phyloP scores from a whole-genome alignment of 1,139 yeast genomes.

The Pichia sp. region DNA sequence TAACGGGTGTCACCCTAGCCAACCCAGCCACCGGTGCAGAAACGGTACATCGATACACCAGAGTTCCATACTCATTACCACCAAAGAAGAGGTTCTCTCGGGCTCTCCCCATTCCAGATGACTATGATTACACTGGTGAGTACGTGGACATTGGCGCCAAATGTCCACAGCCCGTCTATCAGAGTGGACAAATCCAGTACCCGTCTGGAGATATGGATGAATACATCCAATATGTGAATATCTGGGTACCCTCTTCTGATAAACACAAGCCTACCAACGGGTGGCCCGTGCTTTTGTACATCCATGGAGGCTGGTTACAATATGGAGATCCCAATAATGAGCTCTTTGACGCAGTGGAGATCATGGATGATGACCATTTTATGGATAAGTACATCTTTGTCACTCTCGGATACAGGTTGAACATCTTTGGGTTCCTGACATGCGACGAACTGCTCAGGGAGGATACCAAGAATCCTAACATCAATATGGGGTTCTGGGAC shows the following conservation, averaged over 20 bases:
- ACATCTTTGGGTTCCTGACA: constrained; percentile 34
- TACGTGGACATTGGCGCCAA: constrained; percentile 27
- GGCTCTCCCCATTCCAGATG: constrained; percentile 22
- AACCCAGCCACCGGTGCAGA: constrained; percentile 14
- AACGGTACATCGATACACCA: constrained; percentile 16
- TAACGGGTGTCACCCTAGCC: constrained; percentile 16
- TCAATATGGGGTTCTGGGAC: constrained; percentile 41
- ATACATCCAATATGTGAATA: constrained; percentile 31
- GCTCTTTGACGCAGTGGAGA: constrained; percentile 18
- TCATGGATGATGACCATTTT: constrained; percentile 25
- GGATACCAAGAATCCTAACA: constrained; percentile 23
- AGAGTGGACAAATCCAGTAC: constrained; percentile 24
- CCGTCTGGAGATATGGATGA: constrained; percentile 25
- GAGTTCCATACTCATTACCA: constrained; percentile 20
- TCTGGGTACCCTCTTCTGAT: constrained; percentile 34
- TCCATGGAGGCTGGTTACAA: constrained; percentile 38
- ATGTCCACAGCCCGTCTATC: constrained; percentile 32
- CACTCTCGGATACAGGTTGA: constrained; percentile 34
- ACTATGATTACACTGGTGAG: constrained; percentile 31
- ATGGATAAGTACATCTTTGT: constrained; percentile 31
- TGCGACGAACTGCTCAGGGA: constrained; percentile 26
- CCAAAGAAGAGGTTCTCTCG: constrained; percentile 18
- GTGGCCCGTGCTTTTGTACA: constrained; percentile 35
- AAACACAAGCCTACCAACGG: constrained; percentile 29
- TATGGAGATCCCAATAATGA: constrained; percentile 29